phyloP scores from a whole-genome alignment of 139 green algal species.

The Chlorella sorokiniana region DNA sequence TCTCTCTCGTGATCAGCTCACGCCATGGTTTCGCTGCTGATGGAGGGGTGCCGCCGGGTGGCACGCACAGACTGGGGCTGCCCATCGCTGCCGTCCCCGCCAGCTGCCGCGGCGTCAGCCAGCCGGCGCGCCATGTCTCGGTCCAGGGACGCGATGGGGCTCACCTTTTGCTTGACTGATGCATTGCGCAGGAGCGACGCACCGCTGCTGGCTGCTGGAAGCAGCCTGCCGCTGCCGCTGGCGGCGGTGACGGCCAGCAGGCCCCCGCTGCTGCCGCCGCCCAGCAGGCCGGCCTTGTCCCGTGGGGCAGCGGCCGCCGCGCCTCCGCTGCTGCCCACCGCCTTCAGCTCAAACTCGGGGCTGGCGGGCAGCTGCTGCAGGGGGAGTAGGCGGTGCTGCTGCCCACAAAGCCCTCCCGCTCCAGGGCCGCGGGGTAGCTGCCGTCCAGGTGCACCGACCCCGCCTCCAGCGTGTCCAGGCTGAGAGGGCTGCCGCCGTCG shows the following conservation, averaged over 20 bases:
- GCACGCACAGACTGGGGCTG: not conserved
- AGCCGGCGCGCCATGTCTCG: not conserved
- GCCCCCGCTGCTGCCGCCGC: not conserved
- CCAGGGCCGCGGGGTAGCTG: slow-evolving; percentile 25
- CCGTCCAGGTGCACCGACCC: not conserved
- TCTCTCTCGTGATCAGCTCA: not conserved
- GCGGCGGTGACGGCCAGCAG: slow-evolving; percentile 19
- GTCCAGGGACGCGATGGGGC: not conserved
- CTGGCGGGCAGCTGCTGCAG: not conserved
- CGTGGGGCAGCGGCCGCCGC: not conserved
- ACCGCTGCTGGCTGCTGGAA: not conserved
- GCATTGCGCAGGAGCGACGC: not conserved
- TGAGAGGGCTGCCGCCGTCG: not conserved
- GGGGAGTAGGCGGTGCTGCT: slow-evolving; percentile 12
- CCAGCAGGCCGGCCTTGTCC: not conserved
- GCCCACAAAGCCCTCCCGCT: slow-evolving; percentile 34
- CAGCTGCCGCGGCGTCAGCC: not conserved
- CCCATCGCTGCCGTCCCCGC: not conserved
- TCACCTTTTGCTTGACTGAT: slow-evolving; percentile 4
- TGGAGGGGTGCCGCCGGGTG: slow-evolving; percentile 19
- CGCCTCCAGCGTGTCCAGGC: not conserved
- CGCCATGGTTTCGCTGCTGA: not conserved
- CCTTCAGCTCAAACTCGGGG: slow-evolving; percentile 24
- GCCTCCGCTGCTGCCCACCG: not conserved
- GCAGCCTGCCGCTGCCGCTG: slow-evolving; percentile 18